Percentiles rank a stretch among this genome's conserved stretches.
phyloP scores from a whole-genome alignment of 164 flowering plant species.

The Annona squamosa region DNA sequence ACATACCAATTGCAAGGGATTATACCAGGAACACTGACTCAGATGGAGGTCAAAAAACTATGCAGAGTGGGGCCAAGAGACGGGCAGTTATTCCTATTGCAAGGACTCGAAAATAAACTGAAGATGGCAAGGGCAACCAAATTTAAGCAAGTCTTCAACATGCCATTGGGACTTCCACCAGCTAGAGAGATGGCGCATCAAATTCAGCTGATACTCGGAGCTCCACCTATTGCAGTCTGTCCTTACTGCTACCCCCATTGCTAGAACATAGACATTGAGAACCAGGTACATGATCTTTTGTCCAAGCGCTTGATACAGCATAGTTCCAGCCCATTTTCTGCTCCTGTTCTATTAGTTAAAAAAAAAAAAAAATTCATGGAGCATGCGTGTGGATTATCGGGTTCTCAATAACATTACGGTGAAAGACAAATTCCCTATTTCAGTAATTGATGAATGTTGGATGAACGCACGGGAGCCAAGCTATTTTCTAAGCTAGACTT shows the following conservation, averaged over 20 bases:
- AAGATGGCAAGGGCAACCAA: not conserved
- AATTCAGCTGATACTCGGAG: not conserved
- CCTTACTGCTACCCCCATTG: conserved; percentile 3
- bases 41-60: no score
- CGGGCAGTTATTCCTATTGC: no score
- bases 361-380: not conserved
- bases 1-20: no score
- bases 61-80: no score
- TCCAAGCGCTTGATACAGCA: not conserved
- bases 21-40: no score
- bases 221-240: not conserved
- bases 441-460: conserved; percentile 1
- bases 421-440: conserved; percentile 3
- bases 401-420: not conserved
- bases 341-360: not conserved
- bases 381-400: conserved; percentile 4
- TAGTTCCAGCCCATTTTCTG: conserved; percentile 1
- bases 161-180: conserved; percentile 1
- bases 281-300: not conserved
- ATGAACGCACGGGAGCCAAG: not conserved
- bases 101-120: no score
- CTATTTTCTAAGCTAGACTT: conserved; percentile 6
- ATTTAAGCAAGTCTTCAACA: not conserved
- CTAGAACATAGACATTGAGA: not conserved
- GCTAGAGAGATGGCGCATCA: not conserved